A percentile compares a stretch with the other conserved stretches of the same genome.
Conservation (phyloP, 768 basidiomycete species). For the Suillus bovinus region DNA sequence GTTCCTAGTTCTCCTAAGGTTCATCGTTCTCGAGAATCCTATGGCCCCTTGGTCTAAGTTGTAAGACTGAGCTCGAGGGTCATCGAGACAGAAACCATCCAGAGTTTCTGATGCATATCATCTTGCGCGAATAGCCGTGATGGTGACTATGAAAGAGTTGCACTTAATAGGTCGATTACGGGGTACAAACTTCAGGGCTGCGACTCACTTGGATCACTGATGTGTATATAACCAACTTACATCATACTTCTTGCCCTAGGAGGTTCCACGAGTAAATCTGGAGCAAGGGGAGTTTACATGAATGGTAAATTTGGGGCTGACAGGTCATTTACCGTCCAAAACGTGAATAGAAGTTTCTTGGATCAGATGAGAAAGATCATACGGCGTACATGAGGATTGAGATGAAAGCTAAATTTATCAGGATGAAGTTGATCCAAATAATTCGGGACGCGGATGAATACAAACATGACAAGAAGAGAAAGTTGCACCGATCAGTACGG, state of each 20-base stretch:
- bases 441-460: background rate
- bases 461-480: background rate
- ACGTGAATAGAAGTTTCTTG: background rate
- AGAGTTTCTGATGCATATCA: background rate
- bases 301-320: constrained; percentile 32
- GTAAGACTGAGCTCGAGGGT: background rate
- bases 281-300: constrained; percentile 22
- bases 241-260: constrained; percentile 22
- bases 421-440: constrained; percentile 2
- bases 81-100: background rate
- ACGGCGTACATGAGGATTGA: constrained; percentile 2
- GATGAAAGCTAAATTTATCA: background rate
- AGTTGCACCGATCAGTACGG: background rate
- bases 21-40: background rate
- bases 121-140: background rate
- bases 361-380: background rate
- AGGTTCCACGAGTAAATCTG: constrained; percentile 26
- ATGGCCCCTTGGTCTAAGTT: background rate
- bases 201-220: background rate
- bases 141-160: background rate
- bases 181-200: background rate
- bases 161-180: background rate
- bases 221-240: background rate
- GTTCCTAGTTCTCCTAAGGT: background rate
- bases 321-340: constrained; percentile 19